Base-by-base conservation (phyloP, 1,284 basidiomycete species). In the Cystobasidiaceae sp. region DNA sequence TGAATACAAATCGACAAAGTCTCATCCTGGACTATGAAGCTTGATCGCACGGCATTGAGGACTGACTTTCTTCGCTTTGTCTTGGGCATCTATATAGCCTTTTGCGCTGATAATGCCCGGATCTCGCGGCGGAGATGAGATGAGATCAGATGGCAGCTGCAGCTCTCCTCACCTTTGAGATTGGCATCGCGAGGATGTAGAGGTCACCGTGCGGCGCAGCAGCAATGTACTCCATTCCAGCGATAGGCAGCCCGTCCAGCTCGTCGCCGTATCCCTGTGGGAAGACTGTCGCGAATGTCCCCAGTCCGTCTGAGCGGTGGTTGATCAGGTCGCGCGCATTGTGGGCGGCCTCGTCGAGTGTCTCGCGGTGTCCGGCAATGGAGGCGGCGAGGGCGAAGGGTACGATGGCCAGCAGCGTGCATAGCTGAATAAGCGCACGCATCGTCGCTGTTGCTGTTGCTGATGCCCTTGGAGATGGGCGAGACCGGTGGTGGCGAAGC, bases 131-230 rank as follows among this genome's bases (percentile, higher is more conserved):
- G n/a, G n/a, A n/a, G n/a, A n/a, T n/a, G n/a, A n/a, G n/a, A n/a
- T n/a, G n/a, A n/a, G n/a, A n/a, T n/a, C n/a, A n/a, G n/a, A n/a
- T n/a, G n/a, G n/a, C n/a, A n/a, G n/a, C n/a, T n/a, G n/a, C n/a
- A n/a, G 17, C n/a, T n/a, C n/a, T n/a, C 8, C 50, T 54, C 50
- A 62, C 60, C 60, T 66, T 66, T 4, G 45, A 50, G 5, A 66
- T 28, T 39, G 63, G 63, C 63, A 66, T 66, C 13, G 63, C 63
- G 8, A 66, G 56, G 17, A 66, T 58, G 45, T 66, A 66, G 13
- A 66, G 57, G 37, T 66, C 63, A 5, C 63, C 63, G 30, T 66
- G 23, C 28, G 27, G 21, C 25, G 45, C 49, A 32, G 63, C 49
- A 43, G 63, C 63, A 43, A 66, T 48, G 56, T 66, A 66, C 23